phyloP scores from a whole-genome alignment of 1,139 yeast genomes.

The Blastobotrys petasosporus region DNA sequence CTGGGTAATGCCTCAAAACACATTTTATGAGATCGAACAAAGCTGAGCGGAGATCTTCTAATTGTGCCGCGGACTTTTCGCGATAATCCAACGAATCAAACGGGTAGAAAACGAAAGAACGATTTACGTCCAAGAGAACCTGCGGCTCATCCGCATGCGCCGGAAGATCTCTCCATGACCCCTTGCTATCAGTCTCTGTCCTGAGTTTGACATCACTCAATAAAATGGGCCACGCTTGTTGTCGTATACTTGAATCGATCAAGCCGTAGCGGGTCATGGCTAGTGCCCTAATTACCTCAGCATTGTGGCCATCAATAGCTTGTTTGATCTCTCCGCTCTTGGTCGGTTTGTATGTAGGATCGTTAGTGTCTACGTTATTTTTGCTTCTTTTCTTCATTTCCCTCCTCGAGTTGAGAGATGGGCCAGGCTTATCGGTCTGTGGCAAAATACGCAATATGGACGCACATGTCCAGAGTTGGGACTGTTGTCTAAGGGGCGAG shows the following conservation, averaged over 20 bases:
- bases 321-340: no score
- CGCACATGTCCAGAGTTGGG: no score
- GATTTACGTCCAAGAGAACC: slow-evolving; percentile 64
- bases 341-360: no score
- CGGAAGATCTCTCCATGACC: neutral
- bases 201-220: neutral
- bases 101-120: slow-evolving; percentile 48
- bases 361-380: no score
- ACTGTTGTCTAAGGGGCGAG: no score
- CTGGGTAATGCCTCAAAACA: slow-evolving; percentile 56
- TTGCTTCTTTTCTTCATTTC: no score
- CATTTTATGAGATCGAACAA: slow-evolving; percentile 41
- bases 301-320: no score
- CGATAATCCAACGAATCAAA: neutral
- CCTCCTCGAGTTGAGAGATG: no score
- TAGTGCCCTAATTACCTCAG: slow-evolving; percentile 15
- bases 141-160: slow-evolving; percentile 71
- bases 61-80: slow-evolving; percentile 33
- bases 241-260: slow-evolving; percentile 39
- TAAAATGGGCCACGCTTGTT: slow-evolving; percentile 18
- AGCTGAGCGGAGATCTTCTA: slow-evolving; percentile 29
- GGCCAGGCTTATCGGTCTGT: no score
- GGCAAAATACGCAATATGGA: no score
- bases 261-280: slow-evolving; percentile 48
- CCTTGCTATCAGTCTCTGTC: neutral